Evolutionary conservation across 495 filamentous ascomycete genomes (phyloP).

Genomic region (Tuber aestivum): DNA sequence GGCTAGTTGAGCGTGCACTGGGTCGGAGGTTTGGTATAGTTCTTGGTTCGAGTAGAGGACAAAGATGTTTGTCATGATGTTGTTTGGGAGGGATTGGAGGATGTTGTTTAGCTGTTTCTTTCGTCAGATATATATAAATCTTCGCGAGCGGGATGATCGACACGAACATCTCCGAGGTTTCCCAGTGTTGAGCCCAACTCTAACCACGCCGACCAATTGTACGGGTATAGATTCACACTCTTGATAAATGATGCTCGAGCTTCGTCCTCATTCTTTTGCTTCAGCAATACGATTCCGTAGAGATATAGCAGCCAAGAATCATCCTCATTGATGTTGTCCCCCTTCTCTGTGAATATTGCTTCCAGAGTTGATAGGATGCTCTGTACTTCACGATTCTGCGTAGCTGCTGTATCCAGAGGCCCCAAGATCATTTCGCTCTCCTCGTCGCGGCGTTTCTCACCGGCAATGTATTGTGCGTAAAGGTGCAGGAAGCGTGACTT

Average conservation of each 20-base stretch:
- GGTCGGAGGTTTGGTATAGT: slow-evolving; percentile 75
- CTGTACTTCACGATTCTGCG: slow-evolving; percentile 74
- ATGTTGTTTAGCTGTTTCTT: slow-evolving; percentile 53
- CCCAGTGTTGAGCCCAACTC: slow-evolving; percentile 73
- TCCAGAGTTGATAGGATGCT: slow-evolving; percentile 69
- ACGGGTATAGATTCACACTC: slow-evolving; percentile 79
- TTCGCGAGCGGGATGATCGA: neutral
- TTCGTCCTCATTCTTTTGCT: slow-evolving; percentile 77
- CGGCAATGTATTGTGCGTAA: slow-evolving; percentile 86
- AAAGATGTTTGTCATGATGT: slow-evolving; percentile 90
- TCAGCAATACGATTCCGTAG: slow-evolving; percentile 83
- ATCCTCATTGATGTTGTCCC: slow-evolving; percentile 53
- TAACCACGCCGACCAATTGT: slow-evolving; percentile 95
- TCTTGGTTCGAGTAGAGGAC: slow-evolving; percentile 83
- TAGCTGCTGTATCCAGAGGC: slow-evolving; percentile 76
- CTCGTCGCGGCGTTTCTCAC: slow-evolving; percentile 93
- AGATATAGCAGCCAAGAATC: slow-evolving; percentile 97
- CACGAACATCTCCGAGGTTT: slow-evolving; percentile 72
- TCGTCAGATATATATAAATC: slow-evolving; percentile 11
- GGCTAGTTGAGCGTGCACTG: slow-evolving; percentile 63
- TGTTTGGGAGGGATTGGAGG: slow-evolving; percentile 63
- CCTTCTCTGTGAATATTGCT: slow-evolving; percentile 63
- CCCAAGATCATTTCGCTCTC: slow-evolving; percentile 97
- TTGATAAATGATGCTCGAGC: slow-evolving; percentile 75
- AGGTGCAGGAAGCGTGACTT: slow-evolving; percentile 67